Base-by-base conservation (phyloP, 2,329 filamentous ascomycete species). In the Rhynchosporium graminicola region DNA sequence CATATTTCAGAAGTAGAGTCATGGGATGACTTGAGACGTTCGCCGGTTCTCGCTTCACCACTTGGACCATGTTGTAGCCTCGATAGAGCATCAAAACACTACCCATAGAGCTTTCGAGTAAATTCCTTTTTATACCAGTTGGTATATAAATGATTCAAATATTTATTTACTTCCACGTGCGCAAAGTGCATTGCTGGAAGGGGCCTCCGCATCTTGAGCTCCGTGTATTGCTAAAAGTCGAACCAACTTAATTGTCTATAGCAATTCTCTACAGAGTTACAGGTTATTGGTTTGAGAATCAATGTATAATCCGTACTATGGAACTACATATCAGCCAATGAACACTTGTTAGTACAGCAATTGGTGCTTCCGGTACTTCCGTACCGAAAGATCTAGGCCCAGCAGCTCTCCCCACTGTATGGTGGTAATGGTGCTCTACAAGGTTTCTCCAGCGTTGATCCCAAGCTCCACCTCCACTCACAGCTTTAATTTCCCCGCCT, bases 401-500 rank as follows among this genome's bases (percentile, higher is more conserved):
- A 38, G 52, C 38, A 56, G 36, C 45, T 57, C 54, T 46, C 54
- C 54, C 31, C 54, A 45, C 38, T 46, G 26, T 15, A 10, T 57
- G 8, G 5, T 36, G 5, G 33, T 36, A 46, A 28, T 20, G 31
- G 3, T 20, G 26, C 42, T 26, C 40, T n/a, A 28, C 15, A 46
- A 43, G 54, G 4, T 40, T 13, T 57, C 33, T 54, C 51, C 51
- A 54, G 51, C 51, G 40, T 29, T 15, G 20, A 40, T 54, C 33
- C 9, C 33, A 36, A 36, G 33, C 33, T 46, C 54, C 40, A 43
- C 28, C 38, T 56, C 51, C 52, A 38, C 52, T 26, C 40, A 45
- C 54, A 45, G 38, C 40, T 20, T 20, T 20, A 20, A 20, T 45
- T 57, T 46, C 54, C 54, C 54, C 54, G 54, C 54, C 54, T 57